A percentile compares a stretch with the other conserved stretches of the same genome.
phyloP scores from a whole-genome alignment of 352 stramenopile species.

The Lagenidium giganteum region DNA sequence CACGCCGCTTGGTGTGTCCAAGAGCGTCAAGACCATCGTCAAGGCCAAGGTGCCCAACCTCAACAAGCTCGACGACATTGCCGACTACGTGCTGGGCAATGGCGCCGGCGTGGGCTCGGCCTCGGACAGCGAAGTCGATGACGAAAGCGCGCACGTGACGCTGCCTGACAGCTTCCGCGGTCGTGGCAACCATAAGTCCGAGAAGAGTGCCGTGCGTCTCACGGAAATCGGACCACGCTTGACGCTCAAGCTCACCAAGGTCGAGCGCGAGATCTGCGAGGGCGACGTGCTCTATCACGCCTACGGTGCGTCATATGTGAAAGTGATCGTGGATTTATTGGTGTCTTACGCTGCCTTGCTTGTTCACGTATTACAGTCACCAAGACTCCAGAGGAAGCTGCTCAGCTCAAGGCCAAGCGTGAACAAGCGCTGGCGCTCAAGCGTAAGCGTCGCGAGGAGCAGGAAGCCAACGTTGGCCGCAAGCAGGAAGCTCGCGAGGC shows the following conservation, averaged over 20 bases:
- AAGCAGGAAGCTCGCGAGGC: conserved; percentile 81
- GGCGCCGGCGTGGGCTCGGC: conserved; percentile 67
- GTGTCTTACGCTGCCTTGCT: background rate
- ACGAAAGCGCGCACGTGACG: conserved; percentile 90
- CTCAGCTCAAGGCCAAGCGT: conserved; percentile 74
- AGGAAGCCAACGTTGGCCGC: conserved; percentile 85
- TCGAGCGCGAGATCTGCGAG: conserved; percentile 94
- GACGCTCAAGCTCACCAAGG: conserved; percentile 94
- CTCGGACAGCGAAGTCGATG: conserved; percentile 95
- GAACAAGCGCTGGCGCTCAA: conserved; percentile 69
- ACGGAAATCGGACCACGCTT: conserved; percentile 95
- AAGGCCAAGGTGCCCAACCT: conserved; percentile 94
- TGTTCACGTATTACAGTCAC: conserved; percentile 24
- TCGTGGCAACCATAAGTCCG: conserved; percentile 87
- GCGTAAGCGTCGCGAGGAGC: conserved; percentile 81
- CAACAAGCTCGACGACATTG: conserved; percentile 94
- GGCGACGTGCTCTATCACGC: conserved; percentile 98
- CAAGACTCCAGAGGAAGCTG: conserved; percentile 83
- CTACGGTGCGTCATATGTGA: conserved; percentile 37
- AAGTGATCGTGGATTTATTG: background rate
- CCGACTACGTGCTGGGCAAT: conserved; percentile 91
- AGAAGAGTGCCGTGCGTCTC: conserved; percentile 93
- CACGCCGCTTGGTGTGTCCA: conserved; percentile 90
- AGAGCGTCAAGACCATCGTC: conserved; percentile 87
- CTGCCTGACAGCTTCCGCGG: conserved; percentile 91